Evolutionary conservation across 2,329 filamentous ascomycete genomes (phyloP).

Genomic region (Aspergillus candidus): DNA sequence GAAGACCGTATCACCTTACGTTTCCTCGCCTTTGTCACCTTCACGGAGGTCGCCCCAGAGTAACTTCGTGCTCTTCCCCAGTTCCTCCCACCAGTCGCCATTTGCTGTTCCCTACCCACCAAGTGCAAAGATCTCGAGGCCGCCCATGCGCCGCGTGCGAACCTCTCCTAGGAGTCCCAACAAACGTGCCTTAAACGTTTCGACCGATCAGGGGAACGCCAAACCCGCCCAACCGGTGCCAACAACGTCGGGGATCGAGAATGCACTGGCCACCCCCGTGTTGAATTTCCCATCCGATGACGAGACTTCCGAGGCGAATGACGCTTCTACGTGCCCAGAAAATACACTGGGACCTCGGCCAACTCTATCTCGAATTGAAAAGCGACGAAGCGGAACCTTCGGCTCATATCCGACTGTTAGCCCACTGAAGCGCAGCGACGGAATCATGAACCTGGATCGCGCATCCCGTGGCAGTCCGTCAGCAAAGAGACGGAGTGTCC

Average conservation of each 20-base stretch:
- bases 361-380: constrained; percentile 43
- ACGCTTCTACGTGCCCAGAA: constrained; percentile 25
- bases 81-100: constrained; percentile 45
- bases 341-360: constrained; percentile 29
- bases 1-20: constrained; percentile 40
- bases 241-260: constrained; percentile 44
- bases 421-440: constrained; percentile 86
- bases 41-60: constrained; percentile 48
- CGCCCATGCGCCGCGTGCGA: constrained; percentile 46
- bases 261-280: constrained; percentile 30
- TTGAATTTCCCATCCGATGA: constrained; percentile 20
- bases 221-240: constrained; percentile 46
- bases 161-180: constrained; percentile 75
- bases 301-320: constrained; percentile 31
- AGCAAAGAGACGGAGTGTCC: constrained; percentile 82
- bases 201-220: constrained; percentile 65
- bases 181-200: constrained; percentile 67
- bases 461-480: constrained; percentile 74
- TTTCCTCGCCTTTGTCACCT: constrained; percentile 54
- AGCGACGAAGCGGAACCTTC: constrained; percentile 43
- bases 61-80: constrained; percentile 47
- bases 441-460: constrained; percentile 80
- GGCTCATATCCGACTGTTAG: constrained; percentile 58
- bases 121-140: constrained; percentile 55
- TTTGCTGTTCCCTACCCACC: constrained; percentile 61